Base-by-base conservation (phyloP, 1,139 yeast species). In the Blastobotrys proliferans region DNA sequence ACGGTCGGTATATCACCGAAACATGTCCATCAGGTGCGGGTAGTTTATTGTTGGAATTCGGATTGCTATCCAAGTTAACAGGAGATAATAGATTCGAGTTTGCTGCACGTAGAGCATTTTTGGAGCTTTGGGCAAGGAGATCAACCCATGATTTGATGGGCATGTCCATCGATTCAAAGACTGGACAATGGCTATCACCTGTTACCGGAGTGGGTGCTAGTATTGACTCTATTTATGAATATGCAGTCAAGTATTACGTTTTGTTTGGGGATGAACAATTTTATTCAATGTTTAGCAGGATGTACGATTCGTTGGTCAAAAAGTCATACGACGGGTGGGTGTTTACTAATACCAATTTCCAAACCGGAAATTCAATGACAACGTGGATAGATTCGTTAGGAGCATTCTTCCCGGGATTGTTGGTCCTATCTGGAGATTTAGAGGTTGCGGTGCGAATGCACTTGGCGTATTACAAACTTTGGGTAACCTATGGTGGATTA, bases 161-260 rank as follows among this genome's bases (percentile, higher is more conserved):
- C 1, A 83, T 84, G 86, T 74, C 92, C 0, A 67, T 88, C 8
- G 81, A 83, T 51, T 83, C 92, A 0, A 54, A 68, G 1, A 64
- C 75, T 0, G 77, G 76, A 25, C 58, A 62, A 27, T 81, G 88
- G 79, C 66, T 69, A 31, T 83, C 83, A 44, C 62, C 74, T 0
- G 66, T 80, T 33, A 76, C 92, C 0, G 96, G 97, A 0, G 73
- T 85, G 8, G 97, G 97, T 0, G 97, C 97, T 0, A 83, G 95
- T 2, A 77, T 86, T n/a, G 97, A 90, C 63, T 87, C 96, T 0
- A 86, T 85, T 56, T 90, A 83, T 60, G 97, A 90, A 58, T 86
- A 90, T 60, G 85, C 95, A 0, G 70, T 86, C 29, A 90, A 90
- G 57, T 79, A 81, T 20, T 69, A 90, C 2, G 75, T 88, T 10